A percentile compares a stretch with the other conserved stretches of the same genome.
phyloP scores from a whole-genome alignment of 257 asterid genomes.

The Solanum gandarillasii region DNA sequence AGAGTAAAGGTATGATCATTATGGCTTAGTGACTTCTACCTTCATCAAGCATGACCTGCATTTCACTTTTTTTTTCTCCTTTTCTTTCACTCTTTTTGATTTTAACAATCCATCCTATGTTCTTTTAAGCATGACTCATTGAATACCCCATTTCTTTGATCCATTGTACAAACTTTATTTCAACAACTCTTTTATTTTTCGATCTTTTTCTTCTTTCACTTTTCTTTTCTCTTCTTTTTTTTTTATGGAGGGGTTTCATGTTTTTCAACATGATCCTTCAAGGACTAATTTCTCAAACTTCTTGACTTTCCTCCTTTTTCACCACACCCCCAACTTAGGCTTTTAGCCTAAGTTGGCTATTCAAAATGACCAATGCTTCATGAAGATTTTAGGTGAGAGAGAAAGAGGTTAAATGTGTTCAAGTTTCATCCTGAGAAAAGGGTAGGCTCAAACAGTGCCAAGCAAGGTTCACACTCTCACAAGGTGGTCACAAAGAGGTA shows the following conservation, averaged over 20 bases:
- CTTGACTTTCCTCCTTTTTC: no score
- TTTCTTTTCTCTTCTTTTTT: no score
- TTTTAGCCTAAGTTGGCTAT: neutral
- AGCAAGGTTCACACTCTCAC: neutral
- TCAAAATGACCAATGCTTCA: neutral
- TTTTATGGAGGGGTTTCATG: neutral
- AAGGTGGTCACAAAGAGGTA: neutral
- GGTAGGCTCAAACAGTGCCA: neutral
- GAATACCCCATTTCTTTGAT: neutral
- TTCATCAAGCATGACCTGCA: neutral
- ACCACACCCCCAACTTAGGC: neutral
- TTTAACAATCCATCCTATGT: neutral
- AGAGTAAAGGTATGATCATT: neutral
- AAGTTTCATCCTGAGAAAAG: neutral
- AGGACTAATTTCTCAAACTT: no score
- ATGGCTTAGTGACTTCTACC: neutral
- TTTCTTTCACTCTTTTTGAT: neutral
- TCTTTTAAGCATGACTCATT: neutral
- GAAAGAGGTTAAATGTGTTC: neutral
- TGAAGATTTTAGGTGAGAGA: neutral
- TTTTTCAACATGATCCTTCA: neutral
- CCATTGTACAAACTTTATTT: neutral
- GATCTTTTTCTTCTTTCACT: no score
- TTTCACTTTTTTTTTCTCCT: no score
- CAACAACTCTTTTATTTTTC: neutral